Evolutionary conservation across 1,139 yeast genomes (phyloP).

Genomic region (Suhomyces chickasaworum): DNA sequence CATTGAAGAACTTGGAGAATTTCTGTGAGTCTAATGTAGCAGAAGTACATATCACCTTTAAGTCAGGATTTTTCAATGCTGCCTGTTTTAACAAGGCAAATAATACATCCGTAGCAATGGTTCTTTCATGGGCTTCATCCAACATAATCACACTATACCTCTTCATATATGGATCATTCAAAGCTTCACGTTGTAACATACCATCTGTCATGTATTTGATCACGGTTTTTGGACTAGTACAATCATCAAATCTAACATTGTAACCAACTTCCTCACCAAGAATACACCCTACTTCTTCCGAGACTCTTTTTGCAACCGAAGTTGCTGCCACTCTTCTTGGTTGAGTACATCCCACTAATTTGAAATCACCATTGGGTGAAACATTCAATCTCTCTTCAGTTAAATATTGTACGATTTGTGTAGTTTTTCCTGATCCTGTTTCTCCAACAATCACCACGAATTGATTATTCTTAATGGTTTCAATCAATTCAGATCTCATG

Average conservation of each 20-base stretch:
- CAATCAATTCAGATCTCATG: slow-evolving; percentile 58
- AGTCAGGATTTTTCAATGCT: slow-evolving; percentile 64
- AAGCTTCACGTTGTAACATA: slow-evolving; percentile 83
- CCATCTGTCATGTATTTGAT: slow-evolving; percentile 90
- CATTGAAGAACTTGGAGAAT: slow-evolving; percentile 74
- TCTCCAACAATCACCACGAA: slow-evolving; percentile 51
- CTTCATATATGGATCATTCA: slow-evolving; percentile 70
- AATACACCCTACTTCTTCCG: slow-evolving; percentile 62
- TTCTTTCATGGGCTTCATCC: slow-evolving; percentile 96
- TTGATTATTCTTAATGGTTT: slow-evolving; percentile 52
- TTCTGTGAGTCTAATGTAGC: slow-evolving; percentile 89
- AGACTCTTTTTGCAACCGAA: slow-evolving; percentile 68
- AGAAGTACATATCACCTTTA: slow-evolving; percentile 82
- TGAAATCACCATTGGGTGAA: slow-evolving; percentile 27
- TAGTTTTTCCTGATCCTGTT: slow-evolving; percentile 41
- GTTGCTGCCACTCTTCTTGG: slow-evolving; percentile 77
- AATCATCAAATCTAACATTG: slow-evolving; percentile 65
- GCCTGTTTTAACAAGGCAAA: slow-evolving; percentile 85
- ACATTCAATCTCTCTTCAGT: slow-evolving; percentile 40
- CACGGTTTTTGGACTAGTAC: slow-evolving; percentile 53
- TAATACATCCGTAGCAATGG: slow-evolving; percentile 89
- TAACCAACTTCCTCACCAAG: slow-evolving; percentile 69
- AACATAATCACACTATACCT: slow-evolving; percentile 82
- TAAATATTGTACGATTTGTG: slow-evolving; percentile 38
- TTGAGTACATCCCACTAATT: slow-evolving; percentile 68